Evolutionary conservation across 495 filamentous ascomycete genomes (phyloP), one percentile per base, ranked within the genome.

Genomic region (Lophium mytilinum): DNA sequence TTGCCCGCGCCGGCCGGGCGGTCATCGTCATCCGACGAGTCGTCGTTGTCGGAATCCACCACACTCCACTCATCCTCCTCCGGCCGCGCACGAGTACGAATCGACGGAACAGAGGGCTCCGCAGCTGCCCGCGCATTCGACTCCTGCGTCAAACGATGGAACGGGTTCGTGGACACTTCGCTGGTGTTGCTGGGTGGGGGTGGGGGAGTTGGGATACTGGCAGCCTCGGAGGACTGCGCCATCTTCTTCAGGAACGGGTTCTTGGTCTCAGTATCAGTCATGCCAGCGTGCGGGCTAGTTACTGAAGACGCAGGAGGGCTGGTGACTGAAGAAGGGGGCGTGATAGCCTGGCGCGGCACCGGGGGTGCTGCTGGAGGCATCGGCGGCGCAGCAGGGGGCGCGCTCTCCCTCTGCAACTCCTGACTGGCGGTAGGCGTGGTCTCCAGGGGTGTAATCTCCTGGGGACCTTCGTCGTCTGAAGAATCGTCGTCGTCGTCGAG

Each of bases 51-150:
- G 12, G 86, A 89, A 35, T 88, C 92, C 18, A 86, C 85, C 17
- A 80, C 83, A 60, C 84, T 87, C 93, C 93, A 96, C 63, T 87
- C 83, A 59, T 96, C 90, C 57, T 90, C 87, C 66, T 89, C 84
- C n/a, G 81, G 78, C 37, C 84, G 79, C 4, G 71, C 75, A 47
- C 82, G 79, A 39, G 77, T 76, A 47, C 77, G 76, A 69, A 65
- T 78, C 56, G 56, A 57, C 37, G 58, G 58, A 52, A 73, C 34
- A 56, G 73, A 18, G 10, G 65, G 50, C 57, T 56, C 57, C 18
- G 61, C 57, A 37, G 68, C 61, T 34, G 66, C 57, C 19, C 61
- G 49, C 8, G 74, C 64, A 33, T 74, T 69, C 4, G 45, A 48
- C 56, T 85, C 73, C 58, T 83, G 85, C 12, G 85, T 80, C 46